Conservation (phyloP, 805 yeast species). For the Pichia sporocuriosa region DNA sequence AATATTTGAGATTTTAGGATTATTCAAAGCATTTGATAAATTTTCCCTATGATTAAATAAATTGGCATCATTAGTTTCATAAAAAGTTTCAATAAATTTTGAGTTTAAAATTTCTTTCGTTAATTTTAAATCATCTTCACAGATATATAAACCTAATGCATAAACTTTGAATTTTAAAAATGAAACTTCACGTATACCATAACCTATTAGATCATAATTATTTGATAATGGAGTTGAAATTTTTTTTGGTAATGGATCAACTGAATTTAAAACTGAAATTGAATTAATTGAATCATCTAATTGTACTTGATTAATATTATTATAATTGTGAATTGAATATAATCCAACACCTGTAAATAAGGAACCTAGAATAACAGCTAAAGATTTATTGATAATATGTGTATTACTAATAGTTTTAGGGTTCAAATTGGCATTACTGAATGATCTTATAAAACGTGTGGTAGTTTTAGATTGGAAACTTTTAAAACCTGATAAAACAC, state of each 20-base stretch:
- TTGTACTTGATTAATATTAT: not conserved
- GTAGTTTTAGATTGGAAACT: too few species aligned
- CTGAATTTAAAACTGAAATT: constrained; percentile 20
- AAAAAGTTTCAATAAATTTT: constrained; percentile 31
- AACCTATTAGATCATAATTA: constrained; percentile 57
- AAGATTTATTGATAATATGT: too few species aligned
- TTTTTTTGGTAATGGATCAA: constrained; percentile 25
- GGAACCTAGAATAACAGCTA: too few species aligned
- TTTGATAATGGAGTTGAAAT: constrained; percentile 15
- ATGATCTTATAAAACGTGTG: too few species aligned
- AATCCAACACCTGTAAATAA: not conserved
- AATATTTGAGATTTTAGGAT: constrained; percentile 44
- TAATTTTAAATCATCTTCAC: constrained; percentile 45
- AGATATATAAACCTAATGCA: constrained; percentile 76
- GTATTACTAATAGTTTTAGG: too few species aligned
- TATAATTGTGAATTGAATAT: not conserved
- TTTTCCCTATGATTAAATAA: constrained; percentile 32
- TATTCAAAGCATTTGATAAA: constrained; percentile 39
- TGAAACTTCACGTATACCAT: constrained; percentile 79
- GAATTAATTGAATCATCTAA: not conserved
- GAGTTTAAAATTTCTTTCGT: constrained; percentile 39
- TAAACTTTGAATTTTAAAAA: constrained; percentile 79
- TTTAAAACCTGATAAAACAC: too few species aligned
- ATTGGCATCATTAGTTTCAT: constrained; percentile 16
- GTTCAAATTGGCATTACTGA: too few species aligned